A percentile compares a stretch with the other conserved stretches of the same genome.
phyloP scores from a whole-genome alignment of 441 rosid species.

The Aquilaria agallochum region DNA sequence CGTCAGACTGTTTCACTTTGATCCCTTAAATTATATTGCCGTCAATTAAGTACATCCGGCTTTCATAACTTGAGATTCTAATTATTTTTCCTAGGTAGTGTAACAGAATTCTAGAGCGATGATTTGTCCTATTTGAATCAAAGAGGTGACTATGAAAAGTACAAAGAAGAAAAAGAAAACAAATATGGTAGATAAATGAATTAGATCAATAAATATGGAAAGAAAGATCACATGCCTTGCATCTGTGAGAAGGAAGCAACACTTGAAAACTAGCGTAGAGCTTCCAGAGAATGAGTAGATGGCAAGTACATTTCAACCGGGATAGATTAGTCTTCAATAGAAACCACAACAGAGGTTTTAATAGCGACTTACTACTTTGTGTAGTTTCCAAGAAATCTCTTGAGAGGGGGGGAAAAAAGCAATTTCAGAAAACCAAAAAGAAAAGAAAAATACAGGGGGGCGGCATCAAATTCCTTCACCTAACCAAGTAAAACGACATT shows the following conservation, averaged over 20 bases:
- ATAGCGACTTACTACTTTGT: conserved; percentile 25
- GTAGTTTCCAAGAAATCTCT: conserved; percentile 49
- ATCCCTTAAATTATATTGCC: too few relatives aligned
- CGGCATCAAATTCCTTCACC: conserved; percentile 35
- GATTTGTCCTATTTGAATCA: not conserved
- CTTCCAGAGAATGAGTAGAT: conserved; percentile 15
- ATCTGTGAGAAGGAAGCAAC: conserved; percentile 1
- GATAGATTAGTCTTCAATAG: conserved; percentile 24
- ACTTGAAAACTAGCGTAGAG: not conserved
- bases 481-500: conserved; percentile 51
- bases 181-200: not conserved
- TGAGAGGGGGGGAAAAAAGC: too few relatives aligned
- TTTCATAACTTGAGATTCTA: too few relatives aligned
- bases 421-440: too few relatives aligned
- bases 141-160: not conserved
- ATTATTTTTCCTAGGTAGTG: not conserved
- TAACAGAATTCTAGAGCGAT: not conserved
- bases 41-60: too few relatives aligned
- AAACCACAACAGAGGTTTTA: conserved; percentile 2
- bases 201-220: not conserved
- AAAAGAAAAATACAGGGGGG: conserved; percentile 5
- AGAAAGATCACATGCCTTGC: not conserved
- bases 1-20: too few relatives aligned
- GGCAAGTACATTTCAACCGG: conserved; percentile 38
- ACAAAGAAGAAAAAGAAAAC: not conserved